Percentiles rank a stretch among this genome's conserved stretches.
phyloP scores from a whole-genome alignment of 352 stramenopile species.

The Pythium monospermum region DNA sequence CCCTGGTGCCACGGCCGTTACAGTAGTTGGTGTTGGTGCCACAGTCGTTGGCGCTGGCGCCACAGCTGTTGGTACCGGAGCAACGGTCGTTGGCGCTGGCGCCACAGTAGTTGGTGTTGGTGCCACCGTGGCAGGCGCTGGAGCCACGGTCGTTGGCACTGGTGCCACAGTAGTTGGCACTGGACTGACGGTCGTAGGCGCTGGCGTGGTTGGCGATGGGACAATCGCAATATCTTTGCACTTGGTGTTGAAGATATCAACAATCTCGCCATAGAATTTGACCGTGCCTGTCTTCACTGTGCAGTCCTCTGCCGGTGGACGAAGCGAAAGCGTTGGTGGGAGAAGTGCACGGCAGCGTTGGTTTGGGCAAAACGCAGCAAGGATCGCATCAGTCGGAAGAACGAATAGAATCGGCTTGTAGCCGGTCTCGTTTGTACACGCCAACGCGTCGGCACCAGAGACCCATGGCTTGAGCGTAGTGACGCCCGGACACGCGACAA shows the following conservation, averaged over 20 bases:
- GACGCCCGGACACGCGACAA: background rate
- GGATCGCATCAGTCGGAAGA: background rate
- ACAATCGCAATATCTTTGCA: background rate
- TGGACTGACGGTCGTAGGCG: background rate
- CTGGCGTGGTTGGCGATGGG: background rate
- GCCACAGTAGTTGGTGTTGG: too few relatives aligned
- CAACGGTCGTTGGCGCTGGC: too few relatives aligned
- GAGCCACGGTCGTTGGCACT: background rate
- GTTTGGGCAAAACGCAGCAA: background rate
- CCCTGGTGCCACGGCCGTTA: too few relatives aligned
- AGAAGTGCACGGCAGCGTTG: background rate
- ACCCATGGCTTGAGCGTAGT: constrained; percentile 11
- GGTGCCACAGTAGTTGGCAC: background rate
- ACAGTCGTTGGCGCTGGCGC: too few relatives aligned
- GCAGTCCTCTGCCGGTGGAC: constrained; percentile 6
- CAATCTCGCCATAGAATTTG: constrained; percentile 1
- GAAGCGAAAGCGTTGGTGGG: background rate
- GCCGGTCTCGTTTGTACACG: background rate
- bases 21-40: too few relatives aligned
- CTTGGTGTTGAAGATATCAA: background rate
- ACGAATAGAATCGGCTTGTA: constrained; percentile 3
- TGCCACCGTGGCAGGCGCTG: too few relatives aligned
- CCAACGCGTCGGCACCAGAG: background rate
- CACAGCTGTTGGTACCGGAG: too few relatives aligned
- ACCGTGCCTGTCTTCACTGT: background rate